A percentile compares a stretch with the other conserved stretches of the same genome.
These are phyloP conservation scores for Blepharisma stoltei DNA, from an alignment of 73 alveolate genomes.

Conservation along the genomic window DNA sequence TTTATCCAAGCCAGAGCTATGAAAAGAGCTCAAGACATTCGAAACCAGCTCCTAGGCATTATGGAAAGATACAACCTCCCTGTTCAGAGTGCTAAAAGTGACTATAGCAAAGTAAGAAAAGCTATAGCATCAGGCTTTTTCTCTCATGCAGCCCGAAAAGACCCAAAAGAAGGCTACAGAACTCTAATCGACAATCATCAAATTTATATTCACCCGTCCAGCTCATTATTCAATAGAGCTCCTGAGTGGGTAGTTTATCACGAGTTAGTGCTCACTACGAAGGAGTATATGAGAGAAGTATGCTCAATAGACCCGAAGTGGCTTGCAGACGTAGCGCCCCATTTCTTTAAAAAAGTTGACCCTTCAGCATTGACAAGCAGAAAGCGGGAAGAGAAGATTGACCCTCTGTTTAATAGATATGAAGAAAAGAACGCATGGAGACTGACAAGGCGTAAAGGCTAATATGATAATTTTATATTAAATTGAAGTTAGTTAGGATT, in stretches of 20 bases:
- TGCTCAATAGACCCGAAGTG: slow-evolving; percentile 97
- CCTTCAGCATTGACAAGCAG: slow-evolving; percentile 72
- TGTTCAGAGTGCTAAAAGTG: slow-evolving; percentile 58
- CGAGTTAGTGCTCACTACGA: slow-evolving; percentile 98
- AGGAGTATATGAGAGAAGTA: slow-evolving; percentile 98
- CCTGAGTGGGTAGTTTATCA: slow-evolving; percentile 99
- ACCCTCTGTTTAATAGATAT: slow-evolving; percentile 92
- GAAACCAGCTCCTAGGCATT: slow-evolving; percentile 90
- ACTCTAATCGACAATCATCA: slow-evolving; percentile 91
- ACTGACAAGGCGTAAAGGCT: slow-evolving; percentile 95
- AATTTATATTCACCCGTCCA: slow-evolving; percentile 98
- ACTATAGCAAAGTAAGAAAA: slow-evolving; percentile 64
- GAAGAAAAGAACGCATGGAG: slow-evolving; percentile 99
- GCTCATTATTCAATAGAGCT: slow-evolving; percentile 94
- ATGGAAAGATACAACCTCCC: slow-evolving; percentile 91
- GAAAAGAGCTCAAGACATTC: slow-evolving; percentile 98
- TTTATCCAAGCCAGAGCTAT: slow-evolving; percentile 95
- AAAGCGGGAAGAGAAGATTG: slow-evolving; percentile 95
- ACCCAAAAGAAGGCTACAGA: slow-evolving; percentile 88
- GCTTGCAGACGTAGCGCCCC: slow-evolving; percentile 99
- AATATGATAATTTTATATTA: slow-evolving; percentile 19
- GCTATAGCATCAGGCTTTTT: slow-evolving; percentile 95
- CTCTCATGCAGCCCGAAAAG: slow-evolving; percentile 94
- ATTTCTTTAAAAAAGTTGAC: slow-evolving; percentile 85
- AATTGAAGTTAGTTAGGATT: no score